A percentile compares a stretch with the other conserved stretches of the same genome.
phyloP scores from a whole-genome alignment of 1,284 basidiomycete species.

The Rhodofomes roseus region DNA sequence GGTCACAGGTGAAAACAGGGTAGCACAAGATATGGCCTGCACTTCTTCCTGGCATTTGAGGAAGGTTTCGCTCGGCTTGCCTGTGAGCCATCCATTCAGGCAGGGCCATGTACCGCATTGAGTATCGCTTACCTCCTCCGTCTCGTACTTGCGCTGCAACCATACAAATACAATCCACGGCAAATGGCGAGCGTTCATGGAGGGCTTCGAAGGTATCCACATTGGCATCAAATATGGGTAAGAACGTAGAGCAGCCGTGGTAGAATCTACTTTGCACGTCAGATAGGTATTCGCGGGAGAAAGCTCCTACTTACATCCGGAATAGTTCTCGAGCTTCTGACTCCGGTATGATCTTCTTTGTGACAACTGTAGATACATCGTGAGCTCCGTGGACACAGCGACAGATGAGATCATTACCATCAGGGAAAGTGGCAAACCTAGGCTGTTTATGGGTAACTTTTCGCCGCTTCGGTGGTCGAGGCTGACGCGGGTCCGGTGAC shows the following conservation, averaged over 20 bases:
- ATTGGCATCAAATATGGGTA: slow-evolving; percentile 79
- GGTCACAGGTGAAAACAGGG: slow-evolving; percentile 80
- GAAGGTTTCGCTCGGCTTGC: slow-evolving; percentile 63
- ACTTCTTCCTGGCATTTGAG: slow-evolving; percentile 75
- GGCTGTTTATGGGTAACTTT: slow-evolving; percentile 58
- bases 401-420: slow-evolving; percentile 44
- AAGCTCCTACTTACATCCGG: slow-evolving; percentile 54
- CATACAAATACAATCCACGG: slow-evolving; percentile 85
- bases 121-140: slow-evolving; percentile 58
- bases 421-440: slow-evolving; percentile 56
- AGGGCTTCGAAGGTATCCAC: slow-evolving; percentile 79
- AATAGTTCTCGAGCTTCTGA: slow-evolving; percentile 81
- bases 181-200: slow-evolving; percentile 80
- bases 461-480: slow-evolving; percentile 64
- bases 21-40: slow-evolving; percentile 78
- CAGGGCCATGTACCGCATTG: not conserved
- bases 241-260: slow-evolving; percentile 83
- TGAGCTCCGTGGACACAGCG: not conserved
- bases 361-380: slow-evolving; percentile 58
- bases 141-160: slow-evolving; percentile 85
- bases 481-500: slow-evolving; percentile 57
- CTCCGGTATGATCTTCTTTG: slow-evolving; percentile 76
- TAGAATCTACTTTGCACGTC: slow-evolving; percentile 57
- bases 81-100: slow-evolving; percentile 27
- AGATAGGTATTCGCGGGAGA: not conserved